Evolutionary conservation across 805 yeast genomes (phyloP), one percentile per base, ranked within the genome.

Genomic region (Saturnispora hagleri): DNA sequence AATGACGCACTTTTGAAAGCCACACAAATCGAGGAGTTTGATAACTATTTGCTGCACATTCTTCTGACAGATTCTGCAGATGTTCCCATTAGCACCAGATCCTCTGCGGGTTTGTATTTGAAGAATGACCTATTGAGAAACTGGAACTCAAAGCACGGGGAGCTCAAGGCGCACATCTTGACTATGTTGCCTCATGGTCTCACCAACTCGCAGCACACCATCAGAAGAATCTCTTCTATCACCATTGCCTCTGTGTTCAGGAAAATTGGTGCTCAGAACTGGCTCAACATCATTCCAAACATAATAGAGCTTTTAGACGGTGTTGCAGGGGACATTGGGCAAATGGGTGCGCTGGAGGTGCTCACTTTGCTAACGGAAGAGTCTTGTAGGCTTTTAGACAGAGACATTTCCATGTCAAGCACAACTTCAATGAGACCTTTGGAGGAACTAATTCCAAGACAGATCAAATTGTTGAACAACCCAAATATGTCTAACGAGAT

Each of bases 301-400:
- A 71, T 91, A 47, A 66, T 90, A 57, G 78, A 77, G 48, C 68
- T 89, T 62, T 76, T 86, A 5, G 73, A 75, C 41, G 65, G 73
- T 51, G 66, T 69, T 7, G 75, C 73, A 12, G 73, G 78, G 28
- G 62, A 71, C 0, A 61, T 59, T 45, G 70, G 79, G 4, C 82
- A 79, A 62, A 89, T 83, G 59, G 90, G 93, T 42, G 86, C 95
- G 1, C 78, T 88, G 66, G 75, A 85, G 57, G 90, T 97, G 0
- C 71, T 93, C 54, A 74, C 85, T 38, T 89, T 90, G 65, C 85
- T 93, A 48, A 88, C 96, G 72, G 99, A 93, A 65, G 99, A 93
- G 68, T 80, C 87, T 27, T 80, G 82, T 8, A 70, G 72, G 45
- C 68, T 76, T 36, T 75, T 93, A 53, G 89, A 87, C 62, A 67